Conservation (phyloP, 2,329 filamentous ascomycete species). For the Ceratocystis harringtonii region DNA sequence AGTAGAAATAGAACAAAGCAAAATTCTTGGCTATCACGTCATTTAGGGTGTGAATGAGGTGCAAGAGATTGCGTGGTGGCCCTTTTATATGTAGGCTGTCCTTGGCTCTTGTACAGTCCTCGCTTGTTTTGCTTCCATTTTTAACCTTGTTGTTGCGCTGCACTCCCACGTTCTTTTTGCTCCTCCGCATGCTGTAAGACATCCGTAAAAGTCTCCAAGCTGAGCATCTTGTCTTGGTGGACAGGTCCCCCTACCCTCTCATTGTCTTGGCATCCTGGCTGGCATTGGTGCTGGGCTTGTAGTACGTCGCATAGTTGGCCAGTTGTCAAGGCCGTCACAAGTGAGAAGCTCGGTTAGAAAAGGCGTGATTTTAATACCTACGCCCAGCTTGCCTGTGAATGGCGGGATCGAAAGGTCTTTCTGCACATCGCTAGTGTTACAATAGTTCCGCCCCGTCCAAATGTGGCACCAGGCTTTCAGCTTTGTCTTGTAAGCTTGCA, state of each 20-base stretch:
- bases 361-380: no score
- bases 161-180: not conserved
- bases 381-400: not conserved
- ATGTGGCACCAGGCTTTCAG: not conserved
- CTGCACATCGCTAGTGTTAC: not conserved
- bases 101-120: not conserved
- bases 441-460: not conserved
- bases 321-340: no score
- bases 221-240: not conserved
- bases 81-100: constrained; percentile 12
- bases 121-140: not conserved
- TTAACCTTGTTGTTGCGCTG: no score
- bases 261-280: not conserved
- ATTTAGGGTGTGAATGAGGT: constrained; percentile 6
- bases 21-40: constrained; percentile 6
- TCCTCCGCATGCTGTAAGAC: not conserved
- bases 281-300: no score
- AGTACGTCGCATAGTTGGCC: not conserved
- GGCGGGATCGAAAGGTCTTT: not conserved
- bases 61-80: not conserved
- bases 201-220: not conserved
- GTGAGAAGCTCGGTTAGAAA: no score
- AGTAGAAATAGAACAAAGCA: not conserved
- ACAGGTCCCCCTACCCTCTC: not conserved
- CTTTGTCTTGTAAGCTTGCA: not conserved